Evolutionary conservation across 306 rosid genomes (phyloP).

Genomic region (Lathyrus oleraceus): DNA sequence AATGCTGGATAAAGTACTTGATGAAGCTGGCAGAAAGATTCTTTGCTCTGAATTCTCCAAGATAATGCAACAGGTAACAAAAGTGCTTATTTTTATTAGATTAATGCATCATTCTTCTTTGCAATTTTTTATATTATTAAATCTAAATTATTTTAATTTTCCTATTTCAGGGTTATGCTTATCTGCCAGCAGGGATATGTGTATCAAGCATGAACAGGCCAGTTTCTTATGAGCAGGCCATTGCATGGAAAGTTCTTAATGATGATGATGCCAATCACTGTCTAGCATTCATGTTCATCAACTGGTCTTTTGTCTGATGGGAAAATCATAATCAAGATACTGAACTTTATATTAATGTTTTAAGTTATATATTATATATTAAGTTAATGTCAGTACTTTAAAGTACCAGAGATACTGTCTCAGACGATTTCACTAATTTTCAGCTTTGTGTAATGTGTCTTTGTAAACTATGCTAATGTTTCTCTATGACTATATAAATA

Average conservation of each 20-base stretch:
- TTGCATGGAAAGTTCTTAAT: slow-evolving; percentile 89
- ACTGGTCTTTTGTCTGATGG: slow-evolving; percentile 89
- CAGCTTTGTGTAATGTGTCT: slow-evolving; percentile 34
- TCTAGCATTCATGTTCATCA: slow-evolving; percentile 86
- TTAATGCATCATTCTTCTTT: too few species aligned
- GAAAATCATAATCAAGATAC: slow-evolving; percentile 1
- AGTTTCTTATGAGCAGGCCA: slow-evolving; percentile 82
- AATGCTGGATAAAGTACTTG: slow-evolving; percentile 90
- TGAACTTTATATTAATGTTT: slow-evolving; percentile 3
- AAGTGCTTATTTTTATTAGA: too few species aligned
- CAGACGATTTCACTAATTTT: slow-evolving; percentile 43
- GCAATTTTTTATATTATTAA: too few species aligned
- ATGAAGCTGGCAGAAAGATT: slow-evolving; percentile 79
- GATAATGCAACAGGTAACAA: slow-evolving; percentile 87
- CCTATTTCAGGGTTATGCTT: slow-evolving; percentile 66
- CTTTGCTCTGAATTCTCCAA: slow-evolving; percentile 93
- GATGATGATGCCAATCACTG: slow-evolving; percentile 95
- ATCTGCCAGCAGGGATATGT: slow-evolving; percentile 83
- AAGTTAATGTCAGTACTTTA: slow-evolving; percentile 41
- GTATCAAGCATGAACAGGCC: slow-evolving; percentile 89
- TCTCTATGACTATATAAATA: not conserved
- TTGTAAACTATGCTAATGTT: slow-evolving; percentile 9
- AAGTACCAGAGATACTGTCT: slow-evolving; percentile 35
- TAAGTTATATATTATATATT: not conserved
- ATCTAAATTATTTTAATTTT: too few species aligned